Conservation (phyloP, 2,329 filamentous ascomycete species). For the Colletotrichum sp. region DNA sequence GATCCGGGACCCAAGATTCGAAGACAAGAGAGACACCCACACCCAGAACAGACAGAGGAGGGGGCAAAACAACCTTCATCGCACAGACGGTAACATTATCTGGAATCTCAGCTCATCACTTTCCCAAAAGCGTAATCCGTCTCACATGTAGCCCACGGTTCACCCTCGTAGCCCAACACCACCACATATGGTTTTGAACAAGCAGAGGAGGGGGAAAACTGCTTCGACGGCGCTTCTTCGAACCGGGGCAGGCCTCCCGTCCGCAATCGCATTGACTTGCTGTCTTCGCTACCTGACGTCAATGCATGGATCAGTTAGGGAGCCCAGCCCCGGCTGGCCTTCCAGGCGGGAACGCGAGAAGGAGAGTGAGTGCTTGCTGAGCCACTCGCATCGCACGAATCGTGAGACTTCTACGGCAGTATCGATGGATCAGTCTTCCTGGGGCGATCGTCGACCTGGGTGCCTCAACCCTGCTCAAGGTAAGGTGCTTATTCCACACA, state of each 20-base stretch:
- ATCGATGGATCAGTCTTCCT: not conserved
- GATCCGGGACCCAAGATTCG: not conserved
- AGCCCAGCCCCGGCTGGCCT: not conserved
- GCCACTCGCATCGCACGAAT: slow-evolving; percentile 18
- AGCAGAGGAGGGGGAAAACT: not conserved
- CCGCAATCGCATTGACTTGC: slow-evolving; percentile 14
- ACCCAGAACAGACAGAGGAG: not conserved
- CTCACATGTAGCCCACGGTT: slow-evolving; percentile 16
- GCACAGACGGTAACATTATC: slow-evolving; percentile 14
- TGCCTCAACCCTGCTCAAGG: not conserved
- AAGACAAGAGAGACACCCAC: not conserved
- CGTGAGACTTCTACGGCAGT: not conserved
- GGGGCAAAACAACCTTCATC: slow-evolving; percentile 18
- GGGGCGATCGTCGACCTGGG: not conserved
- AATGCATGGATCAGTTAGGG: slow-evolving; percentile 18
- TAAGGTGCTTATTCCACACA: not conserved
- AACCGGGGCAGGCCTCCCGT: slow-evolving; percentile 1
- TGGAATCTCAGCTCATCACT: slow-evolving; percentile 17
- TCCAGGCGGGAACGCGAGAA: not conserved
- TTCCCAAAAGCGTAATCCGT: slow-evolving; percentile 19
- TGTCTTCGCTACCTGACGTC: not conserved
- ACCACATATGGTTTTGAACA: not conserved
- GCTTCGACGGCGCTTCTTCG: not conserved
- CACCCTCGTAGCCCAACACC: slow-evolving; percentile 2
- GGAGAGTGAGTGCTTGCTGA: not conserved